These are phyloP conservation scores for Arctium lappa DNA, from an alignment of 129 eudicot species.

Conservation along the genomic window DNA sequence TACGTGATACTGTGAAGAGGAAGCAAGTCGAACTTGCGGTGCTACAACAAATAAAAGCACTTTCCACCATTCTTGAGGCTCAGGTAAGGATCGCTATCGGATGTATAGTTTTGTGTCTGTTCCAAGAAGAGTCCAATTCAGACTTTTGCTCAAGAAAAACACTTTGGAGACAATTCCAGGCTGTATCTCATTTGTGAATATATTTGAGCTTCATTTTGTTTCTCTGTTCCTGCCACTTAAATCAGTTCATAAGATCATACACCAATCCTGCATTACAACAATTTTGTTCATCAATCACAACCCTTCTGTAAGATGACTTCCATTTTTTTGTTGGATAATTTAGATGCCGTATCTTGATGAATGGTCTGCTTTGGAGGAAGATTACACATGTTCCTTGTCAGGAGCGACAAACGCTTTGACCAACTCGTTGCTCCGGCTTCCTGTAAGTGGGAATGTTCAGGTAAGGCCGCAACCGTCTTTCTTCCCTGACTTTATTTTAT, in stretches of 20 bases:
- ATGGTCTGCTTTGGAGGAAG: constrained; percentile 74
- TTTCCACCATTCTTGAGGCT: constrained; percentile 55
- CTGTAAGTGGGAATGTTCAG: constrained; percentile 61
- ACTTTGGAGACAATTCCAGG: not conserved
- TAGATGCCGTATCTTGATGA: constrained; percentile 75
- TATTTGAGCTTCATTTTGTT: not conserved
- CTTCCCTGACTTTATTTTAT: not conserved
- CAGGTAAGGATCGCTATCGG: constrained; percentile 48
- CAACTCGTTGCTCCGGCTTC: constrained; percentile 63
- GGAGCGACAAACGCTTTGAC: constrained; percentile 48
- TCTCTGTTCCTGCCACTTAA: too few species aligned
- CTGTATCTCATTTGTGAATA: not conserved
- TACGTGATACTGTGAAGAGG: constrained; percentile 51
- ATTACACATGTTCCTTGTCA: constrained; percentile 55
- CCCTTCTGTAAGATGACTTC: not conserved
- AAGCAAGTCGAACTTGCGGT: constrained; percentile 51
- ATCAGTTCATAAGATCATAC: too few species aligned
- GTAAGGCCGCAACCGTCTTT: constrained; percentile 27
- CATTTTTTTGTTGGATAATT: not conserved
- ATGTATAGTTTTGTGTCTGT: not conserved
- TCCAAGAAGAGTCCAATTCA: not conserved
- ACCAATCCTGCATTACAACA: not conserved
- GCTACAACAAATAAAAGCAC: constrained; percentile 36
- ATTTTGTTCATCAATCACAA: not conserved
- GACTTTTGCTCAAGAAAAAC: not conserved